A percentile compares a stretch with the other conserved stretches of the same genome.
phyloP scores from a whole-genome alignment of 164 flowering plant genomes.

The Kingdonia uniflora region DNA sequence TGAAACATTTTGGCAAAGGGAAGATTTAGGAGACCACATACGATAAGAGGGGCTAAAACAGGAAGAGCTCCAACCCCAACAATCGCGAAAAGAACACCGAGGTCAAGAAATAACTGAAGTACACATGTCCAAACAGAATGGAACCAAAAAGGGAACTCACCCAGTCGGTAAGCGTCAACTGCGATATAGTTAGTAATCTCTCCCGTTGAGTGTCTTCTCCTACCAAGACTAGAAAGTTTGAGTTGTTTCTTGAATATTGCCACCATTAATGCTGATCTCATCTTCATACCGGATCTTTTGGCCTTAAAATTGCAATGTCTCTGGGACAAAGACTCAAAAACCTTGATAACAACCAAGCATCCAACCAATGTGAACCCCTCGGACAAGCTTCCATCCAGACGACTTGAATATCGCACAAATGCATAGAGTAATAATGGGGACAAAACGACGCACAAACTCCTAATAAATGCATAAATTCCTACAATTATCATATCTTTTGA shows the following conservation, averaged over 20 bases:
- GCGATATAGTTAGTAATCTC: slow-evolving; percentile 77
- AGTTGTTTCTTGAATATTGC: slow-evolving; percentile 53
- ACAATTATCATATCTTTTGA: too few relatives aligned
- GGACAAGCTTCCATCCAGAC: slow-evolving; percentile 23
- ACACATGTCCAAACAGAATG: slow-evolving; percentile 36
- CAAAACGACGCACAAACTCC: too few relatives aligned
- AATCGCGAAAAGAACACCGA: slow-evolving; percentile 33
- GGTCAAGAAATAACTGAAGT: slow-evolving; percentile 41
- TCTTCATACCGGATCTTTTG: slow-evolving; percentile 52
- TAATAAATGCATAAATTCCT: too few relatives aligned
- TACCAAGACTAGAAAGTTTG: slow-evolving; percentile 53
- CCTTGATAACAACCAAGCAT: slow-evolving; percentile 37
- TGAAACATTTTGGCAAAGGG: slow-evolving; percentile 62
- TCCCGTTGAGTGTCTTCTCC: slow-evolving; percentile 57
- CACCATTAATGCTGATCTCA: slow-evolving; percentile 75
- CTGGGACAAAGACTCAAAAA: slow-evolving; percentile 57
- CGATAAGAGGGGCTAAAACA: slow-evolving; percentile 44
- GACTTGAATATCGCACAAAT: too few relatives aligned
- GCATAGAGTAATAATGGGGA: too few relatives aligned
- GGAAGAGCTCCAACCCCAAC: slow-evolving; percentile 60
- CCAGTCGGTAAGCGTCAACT: slow-evolving; percentile 73
- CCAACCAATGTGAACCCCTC: slow-evolving; percentile 67
- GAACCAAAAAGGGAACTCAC: slow-evolving; percentile 57
- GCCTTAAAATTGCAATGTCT: slow-evolving; percentile 52
- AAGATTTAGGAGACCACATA: slow-evolving; percentile 46